These are phyloP conservation scores for Phaeoacremonium minimum DNA, from an alignment of 2,329 filamentous ascomycete species.

Conservation along the genomic window DNA sequence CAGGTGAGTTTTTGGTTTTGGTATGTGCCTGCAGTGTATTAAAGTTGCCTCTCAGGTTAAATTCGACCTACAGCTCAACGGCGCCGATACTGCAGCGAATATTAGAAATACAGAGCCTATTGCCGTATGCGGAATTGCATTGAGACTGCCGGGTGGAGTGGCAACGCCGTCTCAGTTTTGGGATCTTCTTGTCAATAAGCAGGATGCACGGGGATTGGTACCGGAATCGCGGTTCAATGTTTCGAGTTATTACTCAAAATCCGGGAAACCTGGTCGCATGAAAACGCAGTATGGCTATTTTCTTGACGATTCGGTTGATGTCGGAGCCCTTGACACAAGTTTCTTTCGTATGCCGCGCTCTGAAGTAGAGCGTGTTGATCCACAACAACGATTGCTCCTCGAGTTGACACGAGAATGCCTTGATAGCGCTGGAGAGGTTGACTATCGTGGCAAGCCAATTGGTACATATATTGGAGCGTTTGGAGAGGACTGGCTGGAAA, in stretches of 20 bases:
- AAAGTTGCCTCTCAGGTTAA: no score
- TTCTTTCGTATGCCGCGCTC: slow-evolving; percentile 7
- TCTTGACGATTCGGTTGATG: slow-evolving; percentile 6
- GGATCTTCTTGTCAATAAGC: slow-evolving; percentile 17
- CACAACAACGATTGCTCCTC: slow-evolving; percentile 15
- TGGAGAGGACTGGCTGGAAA: slow-evolving; percentile 22
- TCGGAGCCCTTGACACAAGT: slow-evolving; percentile 5
- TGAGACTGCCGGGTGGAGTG: slow-evolving; percentile 17
- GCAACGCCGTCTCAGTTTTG: slow-evolving; percentile 14
- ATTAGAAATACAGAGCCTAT: no score
- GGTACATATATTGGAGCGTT: slow-evolving; percentile 26
- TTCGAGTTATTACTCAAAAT: slow-evolving; percentile 11
- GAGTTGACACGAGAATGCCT: slow-evolving; percentile 13
- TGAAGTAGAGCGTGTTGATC: slow-evolving; percentile 10
- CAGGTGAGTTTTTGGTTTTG: no score
- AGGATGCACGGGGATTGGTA: slow-evolving; percentile 13
- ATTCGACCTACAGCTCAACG: no score
- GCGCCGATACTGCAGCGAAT: no score
- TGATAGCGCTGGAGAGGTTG: slow-evolving; percentile 14
- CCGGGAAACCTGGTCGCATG: background rate
- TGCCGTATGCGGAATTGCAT: slow-evolving; percentile 1
- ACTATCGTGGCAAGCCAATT: slow-evolving; percentile 21
- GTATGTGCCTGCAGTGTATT: no score
- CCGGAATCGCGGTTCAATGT: slow-evolving; percentile 16
- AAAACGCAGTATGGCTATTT: slow-evolving; percentile 8